Conservation (phyloP, 2,329 filamentous ascomycete genomes). For the Trichophyton verrucosum region DNA sequence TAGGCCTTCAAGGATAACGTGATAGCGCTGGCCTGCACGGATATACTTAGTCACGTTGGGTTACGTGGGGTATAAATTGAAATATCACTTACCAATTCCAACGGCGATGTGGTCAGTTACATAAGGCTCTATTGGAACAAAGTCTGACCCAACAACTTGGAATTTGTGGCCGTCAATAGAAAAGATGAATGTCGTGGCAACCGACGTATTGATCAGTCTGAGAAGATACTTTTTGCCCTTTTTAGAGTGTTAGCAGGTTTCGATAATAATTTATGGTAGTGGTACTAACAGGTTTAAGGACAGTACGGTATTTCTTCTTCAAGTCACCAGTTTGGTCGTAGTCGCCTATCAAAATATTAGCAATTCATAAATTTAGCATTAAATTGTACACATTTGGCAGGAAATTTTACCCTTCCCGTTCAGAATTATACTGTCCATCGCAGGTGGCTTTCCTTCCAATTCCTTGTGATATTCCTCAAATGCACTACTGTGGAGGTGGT, state of each 20-base stretch:
- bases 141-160: constrained; percentile 45
- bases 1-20: constrained; percentile 22
- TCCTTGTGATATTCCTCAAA: constrained; percentile 9
- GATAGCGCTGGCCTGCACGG: constrained; percentile 27
- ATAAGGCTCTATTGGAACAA: constrained; percentile 48
- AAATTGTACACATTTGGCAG: not conserved
- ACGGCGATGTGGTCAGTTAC: constrained; percentile 35
- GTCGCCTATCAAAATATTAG: not conserved
- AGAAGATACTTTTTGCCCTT: constrained; percentile 24
- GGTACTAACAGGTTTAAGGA: constrained; percentile 2
- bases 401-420: constrained; percentile 13
- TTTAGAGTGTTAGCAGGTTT: not conserved
- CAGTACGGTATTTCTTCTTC: constrained; percentile 1
- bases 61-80: not conserved
- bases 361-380: not conserved
- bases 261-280: not conserved
- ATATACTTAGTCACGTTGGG: not conserved
- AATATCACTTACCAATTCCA: constrained; percentile 27
- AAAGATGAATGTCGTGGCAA: constrained; percentile 42
- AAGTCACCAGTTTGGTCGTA: constrained; percentile 3
- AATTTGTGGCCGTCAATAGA: constrained; percentile 42
- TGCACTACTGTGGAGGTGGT: constrained; percentile 18
- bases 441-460: constrained; percentile 3
- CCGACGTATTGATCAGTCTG: constrained; percentile 30
- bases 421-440: constrained; percentile 16